These are phyloP conservation scores for Quercus cerris DNA, from an alignment of 306 rosid genomes.

Conservation along the genomic window DNA sequence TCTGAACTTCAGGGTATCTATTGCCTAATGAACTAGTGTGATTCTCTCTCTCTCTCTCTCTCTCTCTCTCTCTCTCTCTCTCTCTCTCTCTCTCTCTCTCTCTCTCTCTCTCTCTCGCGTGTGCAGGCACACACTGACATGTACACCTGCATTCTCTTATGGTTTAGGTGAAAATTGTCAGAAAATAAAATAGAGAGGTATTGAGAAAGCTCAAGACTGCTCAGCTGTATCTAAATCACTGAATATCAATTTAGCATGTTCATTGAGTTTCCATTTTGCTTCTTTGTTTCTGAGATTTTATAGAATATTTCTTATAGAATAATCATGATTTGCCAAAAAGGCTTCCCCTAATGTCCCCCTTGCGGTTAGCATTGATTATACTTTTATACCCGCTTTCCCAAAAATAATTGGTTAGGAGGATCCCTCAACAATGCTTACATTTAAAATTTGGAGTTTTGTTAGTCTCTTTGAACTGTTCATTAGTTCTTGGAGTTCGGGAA, in stretches of 20 bases:
- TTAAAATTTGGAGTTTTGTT: slow-evolving; percentile 20
- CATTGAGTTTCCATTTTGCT: not conserved
- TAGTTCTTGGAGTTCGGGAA: slow-evolving; percentile 35
- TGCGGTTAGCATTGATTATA: slow-evolving; percentile 20
- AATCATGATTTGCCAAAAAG: not conserved
- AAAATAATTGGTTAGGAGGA: slow-evolving; percentile 16
- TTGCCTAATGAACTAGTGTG: not conserved
- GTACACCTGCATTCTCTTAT: not conserved
- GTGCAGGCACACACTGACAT: too few relatives aligned
- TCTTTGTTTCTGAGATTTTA: not conserved
- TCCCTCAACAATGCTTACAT: slow-evolving; percentile 28
- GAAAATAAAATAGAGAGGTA: not conserved
- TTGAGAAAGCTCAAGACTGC: not conserved
- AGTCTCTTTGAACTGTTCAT: slow-evolving; percentile 20
- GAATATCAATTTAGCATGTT: not conserved
- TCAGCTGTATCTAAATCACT: not conserved
- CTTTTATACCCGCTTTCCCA: not conserved
- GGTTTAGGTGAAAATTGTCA: not conserved
- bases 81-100: not conserved
- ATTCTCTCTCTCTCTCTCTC: too few relatives aligned
- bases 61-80: too few relatives aligned
- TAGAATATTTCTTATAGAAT: not conserved
- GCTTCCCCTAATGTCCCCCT: not conserved
- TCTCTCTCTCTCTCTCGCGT: not conserved
- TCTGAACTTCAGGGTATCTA: not conserved